phyloP scores from a whole-genome alignment of 2,329 filamentous ascomycete genomes.

The Colletotrichum salicis region DNA sequence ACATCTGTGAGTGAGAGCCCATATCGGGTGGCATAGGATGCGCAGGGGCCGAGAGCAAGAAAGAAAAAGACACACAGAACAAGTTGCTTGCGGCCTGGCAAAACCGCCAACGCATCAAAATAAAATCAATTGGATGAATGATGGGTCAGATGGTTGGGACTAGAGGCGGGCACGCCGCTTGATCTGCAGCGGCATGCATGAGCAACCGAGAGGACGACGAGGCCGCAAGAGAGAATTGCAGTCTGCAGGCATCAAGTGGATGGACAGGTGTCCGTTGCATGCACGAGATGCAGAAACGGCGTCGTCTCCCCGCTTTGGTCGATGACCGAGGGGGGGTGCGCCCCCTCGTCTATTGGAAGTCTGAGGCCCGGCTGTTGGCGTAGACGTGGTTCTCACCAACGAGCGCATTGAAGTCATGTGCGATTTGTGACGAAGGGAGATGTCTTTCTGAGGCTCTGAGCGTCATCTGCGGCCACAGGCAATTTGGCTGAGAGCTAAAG shows the following conservation, averaged over 20 bases:
- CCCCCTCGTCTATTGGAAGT: not conserved
- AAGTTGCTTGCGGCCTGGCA: not conserved
- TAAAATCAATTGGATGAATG: not conserved
- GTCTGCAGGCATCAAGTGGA: slow-evolving; percentile 19
- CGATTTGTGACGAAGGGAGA: not conserved
- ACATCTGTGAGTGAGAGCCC: not conserved
- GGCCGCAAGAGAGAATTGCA: slow-evolving; percentile 4
- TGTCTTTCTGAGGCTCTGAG: not conserved
- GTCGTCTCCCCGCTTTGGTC: slow-evolving; percentile 5
- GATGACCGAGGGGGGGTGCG: not conserved
- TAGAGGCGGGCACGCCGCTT: slow-evolving; percentile 23
- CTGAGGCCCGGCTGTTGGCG: not conserved
- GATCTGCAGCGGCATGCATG: slow-evolving; percentile 28
- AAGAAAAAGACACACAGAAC: not conserved
- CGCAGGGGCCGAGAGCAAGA: not conserved
- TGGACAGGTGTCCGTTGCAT: slow-evolving; percentile 10
- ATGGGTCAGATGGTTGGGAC: slow-evolving; percentile 16
- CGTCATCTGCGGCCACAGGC: not conserved
- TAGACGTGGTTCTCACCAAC: not conserved
- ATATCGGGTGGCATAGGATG: not conserved
- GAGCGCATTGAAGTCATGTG: not conserved
- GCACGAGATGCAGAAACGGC: slow-evolving; percentile 17
- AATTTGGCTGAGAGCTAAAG: not conserved
- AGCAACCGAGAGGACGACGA: not conserved
- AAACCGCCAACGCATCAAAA: slow-evolving; percentile 29